These are phyloP conservation scores for Pseudocercospora vitis DNA, from an alignment of 2,329 filamentous ascomycete species.

Conservation along the genomic window DNA sequence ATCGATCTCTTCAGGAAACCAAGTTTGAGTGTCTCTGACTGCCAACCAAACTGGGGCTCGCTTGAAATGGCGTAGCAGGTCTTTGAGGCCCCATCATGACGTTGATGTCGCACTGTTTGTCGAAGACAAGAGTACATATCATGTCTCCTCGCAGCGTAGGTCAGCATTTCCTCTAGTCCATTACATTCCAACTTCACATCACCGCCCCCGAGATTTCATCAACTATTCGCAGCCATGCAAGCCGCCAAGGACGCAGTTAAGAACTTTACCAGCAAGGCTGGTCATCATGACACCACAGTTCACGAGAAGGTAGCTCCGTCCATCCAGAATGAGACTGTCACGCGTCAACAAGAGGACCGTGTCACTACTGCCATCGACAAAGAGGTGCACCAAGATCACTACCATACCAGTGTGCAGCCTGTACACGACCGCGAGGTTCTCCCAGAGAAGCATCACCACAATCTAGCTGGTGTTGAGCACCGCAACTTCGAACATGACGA, in stretches of 20 bases:
- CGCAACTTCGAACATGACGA: conserved; percentile 63
- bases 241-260: conserved; percentile 64
- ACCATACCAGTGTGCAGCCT: conserved; percentile 69
- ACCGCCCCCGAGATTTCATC: background rate
- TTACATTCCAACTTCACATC: no score
- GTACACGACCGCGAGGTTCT: conserved; percentile 56
- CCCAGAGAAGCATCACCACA: conserved; percentile 64
- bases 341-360: conserved; percentile 60
- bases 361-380: conserved; percentile 61
- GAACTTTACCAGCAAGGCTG: conserved; percentile 60
- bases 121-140: conserved; percentile 6
- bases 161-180: no score
- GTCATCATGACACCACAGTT: conserved; percentile 69
- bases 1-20: conserved; percentile 6
- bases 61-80: conserved; percentile 3
- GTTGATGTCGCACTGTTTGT: background rate
- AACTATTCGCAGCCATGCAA: conserved; percentile 53
- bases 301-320: conserved; percentile 61
- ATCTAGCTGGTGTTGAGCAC: conserved; percentile 60
- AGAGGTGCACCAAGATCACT: conserved; percentile 71
- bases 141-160: background rate
- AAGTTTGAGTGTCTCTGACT: conserved; percentile 2
- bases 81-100: background rate
- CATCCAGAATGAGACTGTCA: conserved; percentile 48
- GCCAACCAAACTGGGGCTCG: conserved; percentile 1